Conservation (phyloP, 108 stramenopile genomes). For the Chaetoceros tenuissimus region DNA sequence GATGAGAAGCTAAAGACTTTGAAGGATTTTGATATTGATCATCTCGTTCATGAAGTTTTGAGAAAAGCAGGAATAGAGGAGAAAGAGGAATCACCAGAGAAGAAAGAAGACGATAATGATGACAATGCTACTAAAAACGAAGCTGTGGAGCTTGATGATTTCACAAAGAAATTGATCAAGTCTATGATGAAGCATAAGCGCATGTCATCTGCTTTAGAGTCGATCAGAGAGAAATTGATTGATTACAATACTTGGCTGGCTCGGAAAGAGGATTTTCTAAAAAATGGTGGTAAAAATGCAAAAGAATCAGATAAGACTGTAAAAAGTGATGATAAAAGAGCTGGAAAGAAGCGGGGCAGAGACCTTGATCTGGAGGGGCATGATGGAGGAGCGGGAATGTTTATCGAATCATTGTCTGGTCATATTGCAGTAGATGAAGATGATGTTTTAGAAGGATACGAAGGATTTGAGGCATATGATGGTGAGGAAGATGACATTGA, state of each 20-base stretch:
- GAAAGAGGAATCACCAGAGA: not conserved
- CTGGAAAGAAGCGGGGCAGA: not conserved
- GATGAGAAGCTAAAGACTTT: constrained; percentile 20
- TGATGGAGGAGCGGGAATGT: constrained; percentile 17
- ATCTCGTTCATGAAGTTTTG: constrained; percentile 32
- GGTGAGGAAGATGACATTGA: constrained; percentile 10
- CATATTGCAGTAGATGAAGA: constrained; percentile 3
- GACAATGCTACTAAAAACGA: not conserved
- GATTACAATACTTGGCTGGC: constrained; percentile 57
- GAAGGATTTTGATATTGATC: constrained; percentile 37
- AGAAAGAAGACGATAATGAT: constrained; percentile 4
- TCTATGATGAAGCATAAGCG: constrained; percentile 51
- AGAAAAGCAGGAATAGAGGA: constrained; percentile 41
- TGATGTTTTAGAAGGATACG: constrained; percentile 4
- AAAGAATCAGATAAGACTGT: not conserved
- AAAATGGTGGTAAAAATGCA: not conserved
- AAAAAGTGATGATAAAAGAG: not conserved
- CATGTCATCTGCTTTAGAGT: constrained; percentile 39
- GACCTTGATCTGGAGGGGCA: constrained; percentile 1
- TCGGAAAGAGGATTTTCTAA: constrained; percentile 16
- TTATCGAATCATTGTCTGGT: constrained; percentile 32
- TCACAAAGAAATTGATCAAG: constrained; percentile 26
- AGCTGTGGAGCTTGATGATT: not conserved
- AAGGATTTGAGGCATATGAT: constrained; percentile 8
- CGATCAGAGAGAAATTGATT: constrained; percentile 59